These are phyloP conservation scores for Populus nigra DNA, from an alignment of 345 rosid species.

Conservation along the genomic window DNA sequence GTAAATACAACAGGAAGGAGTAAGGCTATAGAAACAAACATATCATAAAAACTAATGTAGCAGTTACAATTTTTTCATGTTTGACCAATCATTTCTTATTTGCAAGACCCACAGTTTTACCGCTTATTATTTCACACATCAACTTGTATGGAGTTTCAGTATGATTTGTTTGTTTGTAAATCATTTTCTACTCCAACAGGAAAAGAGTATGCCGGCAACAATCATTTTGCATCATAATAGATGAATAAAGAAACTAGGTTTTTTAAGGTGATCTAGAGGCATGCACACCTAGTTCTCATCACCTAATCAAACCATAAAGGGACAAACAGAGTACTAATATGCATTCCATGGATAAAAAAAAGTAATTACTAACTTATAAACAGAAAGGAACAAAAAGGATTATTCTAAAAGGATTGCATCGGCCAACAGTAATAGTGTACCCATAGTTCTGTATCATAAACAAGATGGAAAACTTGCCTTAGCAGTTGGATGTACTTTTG, in stretches of 20 bases:
- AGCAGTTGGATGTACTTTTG: constrained; percentile 93
- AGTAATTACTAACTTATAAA: background rate
- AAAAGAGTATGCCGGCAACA: background rate
- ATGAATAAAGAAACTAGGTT: background rate
- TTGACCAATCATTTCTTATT: background rate
- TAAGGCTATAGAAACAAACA: background rate
- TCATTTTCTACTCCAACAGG: background rate
- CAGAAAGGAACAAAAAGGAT: background rate
- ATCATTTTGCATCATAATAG: background rate
- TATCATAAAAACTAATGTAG: background rate
- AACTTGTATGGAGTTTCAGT: background rate
- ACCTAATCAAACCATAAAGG: background rate
- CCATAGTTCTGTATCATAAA: background rate
- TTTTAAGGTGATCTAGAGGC: background rate
- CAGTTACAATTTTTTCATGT: background rate
- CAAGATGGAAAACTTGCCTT: constrained; percentile 47
- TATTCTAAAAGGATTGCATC: background rate
- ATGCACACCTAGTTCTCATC: background rate
- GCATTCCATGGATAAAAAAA: background rate
- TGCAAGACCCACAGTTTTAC: background rate
- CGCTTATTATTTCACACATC: background rate
- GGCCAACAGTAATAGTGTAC: background rate
- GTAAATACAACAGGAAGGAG: background rate
- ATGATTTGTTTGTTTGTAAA: background rate
- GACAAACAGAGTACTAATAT: background rate